Base-by-base conservation (phyloP, 148 eudicot genomes). In the Nepenthes mirabilis region DNA sequence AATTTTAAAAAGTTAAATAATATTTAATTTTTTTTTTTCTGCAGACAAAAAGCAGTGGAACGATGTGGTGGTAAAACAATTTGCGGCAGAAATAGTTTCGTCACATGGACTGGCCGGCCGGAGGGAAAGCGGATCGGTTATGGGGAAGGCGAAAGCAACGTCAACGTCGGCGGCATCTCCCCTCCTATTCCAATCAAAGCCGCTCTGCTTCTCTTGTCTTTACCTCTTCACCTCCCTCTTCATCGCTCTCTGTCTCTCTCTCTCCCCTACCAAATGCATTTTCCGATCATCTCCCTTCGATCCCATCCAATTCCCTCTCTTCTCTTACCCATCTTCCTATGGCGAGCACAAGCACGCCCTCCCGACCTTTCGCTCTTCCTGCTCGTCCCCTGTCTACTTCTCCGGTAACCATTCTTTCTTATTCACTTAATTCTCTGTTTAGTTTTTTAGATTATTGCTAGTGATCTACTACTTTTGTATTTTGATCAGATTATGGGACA, bases 311-410 rank as follows among this genome's bases (percentile, higher is more conserved):
- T 56, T 75, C 37, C 83, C 89, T 47, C 83, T 86, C 59, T 93
- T 88, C 65, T 68, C 79, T 9, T 93, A 93, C 65, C 94, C 94
- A 65, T 37, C 85, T 3, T 72, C 95, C 37, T 93, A 93, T 63
- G 95, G 91, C 10, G 82, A 86, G n/a, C 85, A 86, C 78, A 93
- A 86, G 33, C 76, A 93, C 55, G 70, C 88, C 43, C 57, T 93
- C n/a, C 96, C 96, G 33, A 88, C 99, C 10, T 68, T 74, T 33
- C 95, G 87, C 10, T 64, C 91, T 2, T 72, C 90, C 34, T 93
- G 99, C 67, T 37, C 77, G 58, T 88, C 91, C 80, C 99, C 95
- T 80, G 82, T 93, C 75, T 79, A 47, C 62, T 91, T 91, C 85
- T 75, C 81, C 60, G 98, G 98, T 91, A 67, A 14, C 6, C 35